Percentiles rank a stretch among this genome's conserved stretches.
These are phyloP conservation scores for Pseudopyrenochaeta lycopersici DNA, from an alignment of 2,329 filamentous ascomycete genomes.

Conservation along the genomic window DNA sequence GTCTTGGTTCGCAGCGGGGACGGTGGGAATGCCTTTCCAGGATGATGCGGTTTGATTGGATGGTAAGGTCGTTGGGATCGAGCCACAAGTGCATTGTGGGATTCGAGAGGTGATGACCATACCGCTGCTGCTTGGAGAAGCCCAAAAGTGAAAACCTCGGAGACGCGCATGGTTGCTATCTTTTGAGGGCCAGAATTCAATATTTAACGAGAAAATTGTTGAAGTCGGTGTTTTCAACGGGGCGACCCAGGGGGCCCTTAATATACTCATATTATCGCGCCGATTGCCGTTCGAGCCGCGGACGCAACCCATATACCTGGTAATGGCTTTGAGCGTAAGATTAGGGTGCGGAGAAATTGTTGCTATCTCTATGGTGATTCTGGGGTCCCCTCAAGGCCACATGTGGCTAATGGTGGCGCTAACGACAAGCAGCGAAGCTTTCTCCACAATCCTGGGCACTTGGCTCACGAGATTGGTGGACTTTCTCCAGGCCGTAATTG, in stretches of 20 bases:
- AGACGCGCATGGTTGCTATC: conserved; percentile 34
- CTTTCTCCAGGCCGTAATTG: conserved; percentile 17
- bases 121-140: conserved; percentile 37
- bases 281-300: conserved; percentile 13
- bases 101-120: conserved; percentile 26
- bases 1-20: conserved; percentile 48
- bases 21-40: conserved; percentile 43
- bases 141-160: conserved; percentile 29
- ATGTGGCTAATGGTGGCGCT: conserved; percentile 28
- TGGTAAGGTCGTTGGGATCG: conserved; percentile 44
- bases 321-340: conserved; percentile 5
- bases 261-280: conserved; percentile 25
- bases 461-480: conserved; percentile 35
- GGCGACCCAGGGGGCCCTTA: conserved; percentile 15
- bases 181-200: background rate
- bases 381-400: conserved; percentile 18
- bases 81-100: conserved; percentile 10
- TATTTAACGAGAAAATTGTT: background rate
- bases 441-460: conserved; percentile 13
- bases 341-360: conserved; percentile 25
- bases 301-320: conserved; percentile 6
- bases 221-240: conserved; percentile 5
- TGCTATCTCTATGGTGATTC: conserved; percentile 19
- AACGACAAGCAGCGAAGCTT: conserved; percentile 23
- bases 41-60: conserved; percentile 46